Percentiles rank a stretch among this genome's conserved stretches.
These are phyloP conservation scores for Arabis hirsuta DNA, from an alignment of 345 rosid species.

Conservation along the genomic window DNA sequence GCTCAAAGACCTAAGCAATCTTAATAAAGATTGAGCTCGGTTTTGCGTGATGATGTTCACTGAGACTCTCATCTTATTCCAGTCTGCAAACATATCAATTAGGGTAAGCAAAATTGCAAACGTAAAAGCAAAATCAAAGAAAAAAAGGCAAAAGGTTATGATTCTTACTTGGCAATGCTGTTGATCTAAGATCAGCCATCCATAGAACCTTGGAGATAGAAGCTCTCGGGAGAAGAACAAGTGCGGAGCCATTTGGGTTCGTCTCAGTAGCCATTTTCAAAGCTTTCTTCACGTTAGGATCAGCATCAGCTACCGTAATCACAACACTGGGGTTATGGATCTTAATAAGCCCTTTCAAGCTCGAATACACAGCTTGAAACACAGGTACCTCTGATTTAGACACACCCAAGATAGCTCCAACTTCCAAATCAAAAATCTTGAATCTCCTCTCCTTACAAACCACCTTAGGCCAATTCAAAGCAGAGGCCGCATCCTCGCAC, in stretches of 20 bases:
- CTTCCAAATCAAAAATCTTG: constrained; percentile 82
- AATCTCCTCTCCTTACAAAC: constrained; percentile 87
- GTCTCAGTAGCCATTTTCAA: constrained; percentile 84
- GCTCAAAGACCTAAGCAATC: constrained; percentile 79
- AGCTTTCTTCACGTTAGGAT: constrained; percentile 81
- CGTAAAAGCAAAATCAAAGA: neutral
- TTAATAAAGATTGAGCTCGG: constrained; percentile 63
- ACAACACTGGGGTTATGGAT: constrained; percentile 93
- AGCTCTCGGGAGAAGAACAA: constrained; percentile 73
- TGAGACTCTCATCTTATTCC: constrained; percentile 91
- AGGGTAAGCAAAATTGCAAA: constrained; percentile 2
- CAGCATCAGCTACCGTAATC: constrained; percentile 76
- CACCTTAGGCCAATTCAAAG: constrained; percentile 74
- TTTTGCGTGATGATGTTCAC: constrained; percentile 92
- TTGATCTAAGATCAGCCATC: constrained; percentile 97
- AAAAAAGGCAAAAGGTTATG: constrained; percentile 10
- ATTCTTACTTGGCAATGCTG: constrained; percentile 90
- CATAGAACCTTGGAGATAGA: constrained; percentile 84
- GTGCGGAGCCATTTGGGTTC: constrained; percentile 51
- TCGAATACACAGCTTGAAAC: constrained; percentile 80
- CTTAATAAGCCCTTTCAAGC: constrained; percentile 90
- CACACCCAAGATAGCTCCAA: constrained; percentile 62
- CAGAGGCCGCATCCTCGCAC: constrained; percentile 77
- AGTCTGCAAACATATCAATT: constrained; percentile 59
- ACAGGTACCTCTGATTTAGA: constrained; percentile 92